A percentile compares a stretch with the other conserved stretches of the same genome.
Evolutionary conservation across 805 yeast species (phyloP).

Genomic region (Hanseniaspora valbyensis): DNA sequence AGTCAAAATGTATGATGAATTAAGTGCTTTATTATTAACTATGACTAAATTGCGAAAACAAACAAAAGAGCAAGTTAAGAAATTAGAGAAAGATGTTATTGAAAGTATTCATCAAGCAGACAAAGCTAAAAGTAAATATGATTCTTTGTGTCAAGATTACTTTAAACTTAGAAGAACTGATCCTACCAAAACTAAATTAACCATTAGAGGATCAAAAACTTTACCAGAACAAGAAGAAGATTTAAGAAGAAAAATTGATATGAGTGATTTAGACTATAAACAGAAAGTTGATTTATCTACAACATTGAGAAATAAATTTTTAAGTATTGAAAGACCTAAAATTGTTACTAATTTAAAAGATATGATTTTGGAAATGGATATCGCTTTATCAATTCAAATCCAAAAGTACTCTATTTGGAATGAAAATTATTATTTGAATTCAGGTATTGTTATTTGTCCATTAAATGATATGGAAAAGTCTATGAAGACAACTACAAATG

Average conservation of each 20-base stretch:
- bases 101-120: constrained; percentile 79
- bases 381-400: constrained; percentile 78
- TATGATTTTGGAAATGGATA: constrained; percentile 73
- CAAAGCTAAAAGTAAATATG: constrained; percentile 72
- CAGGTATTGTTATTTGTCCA: constrained; percentile 76
- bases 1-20: constrained; percentile 76
- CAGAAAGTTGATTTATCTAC: constrained; percentile 63
- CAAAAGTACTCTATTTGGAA: constrained; percentile 81
- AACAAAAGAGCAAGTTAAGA: constrained; percentile 68
- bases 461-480: constrained; percentile 45
- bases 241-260: constrained; percentile 61
- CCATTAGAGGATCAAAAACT: constrained; percentile 67
- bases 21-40: constrained; percentile 56
- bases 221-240: constrained; percentile 85
- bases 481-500: constrained; percentile 63
- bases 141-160: constrained; percentile 71
- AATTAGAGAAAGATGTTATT: constrained; percentile 70
- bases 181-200: constrained; percentile 71
- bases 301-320: constrained; percentile 59
- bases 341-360: constrained; percentile 60
- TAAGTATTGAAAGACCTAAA: constrained; percentile 66
- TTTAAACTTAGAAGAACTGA: constrained; percentile 73
- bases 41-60: constrained; percentile 63
- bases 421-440: constrained; percentile 71
- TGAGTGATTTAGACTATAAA: constrained; percentile 79